phyloP scores from a whole-genome alignment of 2,329 filamentous ascomycete species.

The Diplodia corticola region DNA sequence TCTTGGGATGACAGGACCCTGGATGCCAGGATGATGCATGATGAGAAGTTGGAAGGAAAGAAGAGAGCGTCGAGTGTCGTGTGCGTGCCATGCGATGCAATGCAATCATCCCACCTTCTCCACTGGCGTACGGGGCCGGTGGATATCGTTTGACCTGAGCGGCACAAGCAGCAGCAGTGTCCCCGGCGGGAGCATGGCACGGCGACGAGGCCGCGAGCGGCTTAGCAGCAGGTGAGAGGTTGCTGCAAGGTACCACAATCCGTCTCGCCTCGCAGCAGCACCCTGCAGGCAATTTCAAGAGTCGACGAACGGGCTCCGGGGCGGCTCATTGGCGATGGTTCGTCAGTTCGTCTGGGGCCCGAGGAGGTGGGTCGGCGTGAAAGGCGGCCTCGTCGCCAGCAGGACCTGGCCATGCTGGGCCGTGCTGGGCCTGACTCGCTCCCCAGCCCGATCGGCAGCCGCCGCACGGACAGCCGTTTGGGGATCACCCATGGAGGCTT shows the following conservation, averaged over 20 bases:
- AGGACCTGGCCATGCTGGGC: too few relatives aligned
- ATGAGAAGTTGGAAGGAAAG: too few relatives aligned
- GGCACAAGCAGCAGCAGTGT: neutral
- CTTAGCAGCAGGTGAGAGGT: too few relatives aligned
- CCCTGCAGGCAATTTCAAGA: neutral
- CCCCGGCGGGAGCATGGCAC: neutral
- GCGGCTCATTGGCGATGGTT: neutral
- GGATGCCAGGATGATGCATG: neutral
- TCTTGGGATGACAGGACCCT: neutral
- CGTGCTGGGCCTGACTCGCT: conserved; percentile 7
- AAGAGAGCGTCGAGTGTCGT: too few relatives aligned
- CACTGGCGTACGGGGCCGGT: neutral
- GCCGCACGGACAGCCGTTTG: neutral
- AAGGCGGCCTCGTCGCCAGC: neutral
- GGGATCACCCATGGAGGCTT: neutral
- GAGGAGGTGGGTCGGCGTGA: neutral
- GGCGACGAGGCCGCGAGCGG: neutral
- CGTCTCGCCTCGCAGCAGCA: neutral
- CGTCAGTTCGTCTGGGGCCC: neutral
- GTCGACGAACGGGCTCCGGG: neutral
- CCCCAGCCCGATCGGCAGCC: neutral
- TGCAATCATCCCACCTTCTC: neutral
- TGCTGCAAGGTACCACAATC: neutral
- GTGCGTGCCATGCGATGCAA: neutral
- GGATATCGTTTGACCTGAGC: neutral